Conservation (phyloP, 2,329 filamentous ascomycete genomes). For the Neofusicoccum kwambonambiense region DNA sequence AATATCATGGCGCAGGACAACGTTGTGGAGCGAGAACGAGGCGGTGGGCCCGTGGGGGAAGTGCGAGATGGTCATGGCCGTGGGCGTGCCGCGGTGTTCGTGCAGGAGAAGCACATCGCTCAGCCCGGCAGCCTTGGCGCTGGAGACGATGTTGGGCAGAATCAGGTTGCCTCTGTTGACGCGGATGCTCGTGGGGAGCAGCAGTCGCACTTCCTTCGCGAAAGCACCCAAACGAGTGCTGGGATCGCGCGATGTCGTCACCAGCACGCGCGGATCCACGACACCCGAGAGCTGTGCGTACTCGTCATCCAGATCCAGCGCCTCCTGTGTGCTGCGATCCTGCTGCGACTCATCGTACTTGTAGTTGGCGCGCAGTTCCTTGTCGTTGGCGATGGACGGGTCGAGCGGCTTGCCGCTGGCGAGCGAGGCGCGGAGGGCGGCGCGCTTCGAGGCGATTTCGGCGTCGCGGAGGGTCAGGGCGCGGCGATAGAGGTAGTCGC, state of each 20-base stretch:
- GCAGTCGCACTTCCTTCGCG: slow-evolving; percentile 82
- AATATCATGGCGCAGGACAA: slow-evolving; percentile 88
- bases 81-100: slow-evolving; percentile 90
- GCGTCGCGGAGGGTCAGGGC: slow-evolving; percentile 86
- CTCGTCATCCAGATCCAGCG: slow-evolving; percentile 80
- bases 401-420: slow-evolving; percentile 87
- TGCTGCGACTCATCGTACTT: slow-evolving; percentile 85
- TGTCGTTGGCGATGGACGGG: slow-evolving; percentile 81
- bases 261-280: slow-evolving; percentile 81
- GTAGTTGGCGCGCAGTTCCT: slow-evolving; percentile 78
- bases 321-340: slow-evolving; percentile 65
- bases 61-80: slow-evolving; percentile 82
- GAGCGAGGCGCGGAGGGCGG: slow-evolving; percentile 80
- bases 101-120: slow-evolving; percentile 80
- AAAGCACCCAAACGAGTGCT: slow-evolving; percentile 83
- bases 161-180: slow-evolving; percentile 91
- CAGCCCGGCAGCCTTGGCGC: slow-evolving; percentile 75
- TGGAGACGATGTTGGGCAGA: slow-evolving; percentile 78
- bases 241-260: slow-evolving; percentile 88
- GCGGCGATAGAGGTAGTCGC: slow-evolving; percentile 88
- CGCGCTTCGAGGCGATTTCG: slow-evolving; percentile 87
- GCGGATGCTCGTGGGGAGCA: slow-evolving; percentile 81
- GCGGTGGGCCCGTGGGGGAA: slow-evolving; percentile 85
- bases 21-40: slow-evolving; percentile 88
- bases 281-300: slow-evolving; percentile 89